phyloP scores from a whole-genome alignment of 163 green algal genomes.

The Coccomyxa subellipsoidea region DNA sequence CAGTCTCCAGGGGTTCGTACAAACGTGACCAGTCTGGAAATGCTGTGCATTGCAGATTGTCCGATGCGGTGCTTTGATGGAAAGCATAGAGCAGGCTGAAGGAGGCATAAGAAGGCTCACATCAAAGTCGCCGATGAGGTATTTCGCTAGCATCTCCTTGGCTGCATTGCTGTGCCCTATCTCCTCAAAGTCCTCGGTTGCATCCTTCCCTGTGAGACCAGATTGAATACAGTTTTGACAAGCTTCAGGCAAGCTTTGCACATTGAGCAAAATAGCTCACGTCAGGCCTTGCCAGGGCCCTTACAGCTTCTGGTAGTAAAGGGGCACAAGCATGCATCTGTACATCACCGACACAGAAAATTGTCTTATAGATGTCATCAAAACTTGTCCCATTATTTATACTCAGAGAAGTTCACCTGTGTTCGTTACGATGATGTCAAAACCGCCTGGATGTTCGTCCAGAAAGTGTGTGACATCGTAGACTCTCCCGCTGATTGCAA shows the following conservation, averaged over 20 bases:
- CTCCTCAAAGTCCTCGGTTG: slow-evolving; percentile 91
- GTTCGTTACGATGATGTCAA: slow-evolving; percentile 84
- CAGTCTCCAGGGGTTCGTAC: not conserved
- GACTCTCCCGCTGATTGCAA: slow-evolving; percentile 66
- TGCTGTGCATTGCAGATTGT: too few species aligned
- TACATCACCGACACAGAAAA: too few species aligned
- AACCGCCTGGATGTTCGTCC: slow-evolving; percentile 94
- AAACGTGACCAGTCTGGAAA: too few species aligned
- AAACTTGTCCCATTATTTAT: too few species aligned
- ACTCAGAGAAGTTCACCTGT: too few species aligned
- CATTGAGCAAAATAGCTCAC: not conserved
- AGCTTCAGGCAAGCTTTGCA: not conserved
- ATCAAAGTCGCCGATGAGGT: slow-evolving; percentile 75
- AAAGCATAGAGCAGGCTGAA: too few species aligned
- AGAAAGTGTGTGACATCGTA: slow-evolving; percentile 95
- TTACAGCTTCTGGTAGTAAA: too few species aligned
- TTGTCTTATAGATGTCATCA: too few species aligned
- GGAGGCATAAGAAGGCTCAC: slow-evolving; percentile 22
- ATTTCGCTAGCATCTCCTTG: slow-evolving; percentile 80
- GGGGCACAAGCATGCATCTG: too few species aligned
- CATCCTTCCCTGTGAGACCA: slow-evolving; percentile 73
- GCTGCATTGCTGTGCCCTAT: slow-evolving; percentile 89
- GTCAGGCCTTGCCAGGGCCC: too few species aligned
- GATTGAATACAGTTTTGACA: not conserved
- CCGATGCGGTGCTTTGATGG: too few species aligned